These are phyloP conservation scores for Eucalyptus caleyi DNA, from an alignment of 345 rosid genomes.

Conservation along the genomic window DNA sequence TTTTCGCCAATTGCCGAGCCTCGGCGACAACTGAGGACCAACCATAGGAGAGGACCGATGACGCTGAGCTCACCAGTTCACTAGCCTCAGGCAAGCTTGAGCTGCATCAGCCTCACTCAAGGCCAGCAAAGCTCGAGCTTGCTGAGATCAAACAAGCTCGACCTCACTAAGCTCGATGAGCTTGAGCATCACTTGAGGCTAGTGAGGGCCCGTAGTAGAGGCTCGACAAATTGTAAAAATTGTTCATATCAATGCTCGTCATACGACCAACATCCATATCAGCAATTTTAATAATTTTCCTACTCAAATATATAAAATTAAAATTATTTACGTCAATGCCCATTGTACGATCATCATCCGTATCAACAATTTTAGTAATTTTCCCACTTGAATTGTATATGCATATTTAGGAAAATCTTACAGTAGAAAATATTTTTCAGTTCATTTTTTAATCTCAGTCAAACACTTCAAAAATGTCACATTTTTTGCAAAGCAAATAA, in stretches of 20 bases:
- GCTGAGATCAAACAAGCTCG: accelerated
- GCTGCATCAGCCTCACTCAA: background rate
- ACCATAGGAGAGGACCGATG: background rate
- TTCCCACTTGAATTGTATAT: background rate
- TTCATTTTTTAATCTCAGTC: too few relatives aligned
- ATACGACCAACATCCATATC: accelerated
- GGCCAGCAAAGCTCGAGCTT: background rate
- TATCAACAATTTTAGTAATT: too few relatives aligned
- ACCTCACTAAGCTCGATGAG: background rate
- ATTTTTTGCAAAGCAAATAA: too few relatives aligned
- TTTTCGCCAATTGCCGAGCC: background rate
- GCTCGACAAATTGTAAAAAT: too few relatives aligned
- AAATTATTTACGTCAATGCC: background rate
- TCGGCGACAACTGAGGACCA: background rate
- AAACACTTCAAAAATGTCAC: too few relatives aligned
- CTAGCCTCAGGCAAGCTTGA: background rate
- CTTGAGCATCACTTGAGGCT: too few relatives aligned
- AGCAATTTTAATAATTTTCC: too few relatives aligned
- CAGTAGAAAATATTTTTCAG: accelerated
- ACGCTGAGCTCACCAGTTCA: accelerated
- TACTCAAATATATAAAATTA: too few relatives aligned
- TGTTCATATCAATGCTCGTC: too few relatives aligned
- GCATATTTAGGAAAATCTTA: background rate
- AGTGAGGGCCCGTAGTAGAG: too few relatives aligned
- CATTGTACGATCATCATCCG: accelerated